A percentile compares a stretch with the other conserved stretches of the same genome.
Conservation (phyloP, 139 green algal species). For the Closterium sp. region DNA sequence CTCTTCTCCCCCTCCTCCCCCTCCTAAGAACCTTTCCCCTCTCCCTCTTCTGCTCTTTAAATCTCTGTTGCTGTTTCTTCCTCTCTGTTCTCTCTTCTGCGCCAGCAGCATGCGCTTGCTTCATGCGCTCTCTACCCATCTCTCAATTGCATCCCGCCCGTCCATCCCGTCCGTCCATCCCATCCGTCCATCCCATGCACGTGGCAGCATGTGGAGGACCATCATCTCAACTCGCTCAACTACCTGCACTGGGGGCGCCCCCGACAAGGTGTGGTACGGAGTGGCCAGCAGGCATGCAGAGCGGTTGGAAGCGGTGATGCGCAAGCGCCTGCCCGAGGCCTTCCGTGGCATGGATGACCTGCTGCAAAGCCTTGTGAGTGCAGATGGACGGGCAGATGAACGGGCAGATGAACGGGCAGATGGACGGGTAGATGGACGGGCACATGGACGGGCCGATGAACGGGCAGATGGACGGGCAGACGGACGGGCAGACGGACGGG, state of each 20-base stretch:
- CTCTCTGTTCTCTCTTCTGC: too few species aligned
- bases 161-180: neutral
- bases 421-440: too few species aligned
- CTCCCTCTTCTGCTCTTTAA: neutral
- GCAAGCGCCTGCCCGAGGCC: slow-evolving; percentile 22
- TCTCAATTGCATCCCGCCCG: neutral
- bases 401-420: too few species aligned
- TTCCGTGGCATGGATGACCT: slow-evolving; percentile 8
- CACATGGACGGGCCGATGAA: too few species aligned
- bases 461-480: too few species aligned
- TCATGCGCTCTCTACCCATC: neutral
- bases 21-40: neutral
- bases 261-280: slow-evolving; percentile 84
- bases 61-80: neutral
- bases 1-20: too few species aligned
- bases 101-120: too few species aligned
- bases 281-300: slow-evolving; percentile 61
- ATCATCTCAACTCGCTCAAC: slow-evolving; percentile 71
- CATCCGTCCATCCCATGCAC: neutral
- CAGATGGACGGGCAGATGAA: too few species aligned
- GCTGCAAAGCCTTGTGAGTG: slow-evolving; percentile 19
- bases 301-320: slow-evolving; percentile 63
- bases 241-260: slow-evolving; percentile 75
- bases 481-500: too few species aligned
- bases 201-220: slow-evolving; percentile 80